Percentiles rank a stretch among this genome's conserved stretches.
Conservation (phyloP, 2,329 filamentous ascomycete genomes). For the Colletotrichum coccodes region DNA sequence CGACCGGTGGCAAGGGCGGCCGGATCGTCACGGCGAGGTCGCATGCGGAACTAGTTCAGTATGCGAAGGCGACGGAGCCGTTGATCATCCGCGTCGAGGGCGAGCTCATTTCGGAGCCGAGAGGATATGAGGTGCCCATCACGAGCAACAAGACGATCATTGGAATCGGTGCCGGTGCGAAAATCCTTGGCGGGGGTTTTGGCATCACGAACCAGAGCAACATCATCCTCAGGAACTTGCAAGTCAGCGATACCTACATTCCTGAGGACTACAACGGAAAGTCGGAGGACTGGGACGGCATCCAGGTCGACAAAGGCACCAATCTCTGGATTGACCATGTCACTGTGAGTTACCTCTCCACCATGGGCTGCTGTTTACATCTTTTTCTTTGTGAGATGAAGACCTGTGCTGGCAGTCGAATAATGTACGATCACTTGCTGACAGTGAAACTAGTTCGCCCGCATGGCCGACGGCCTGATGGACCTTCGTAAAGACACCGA, state of each 20-base stretch:
- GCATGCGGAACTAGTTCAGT: neutral
- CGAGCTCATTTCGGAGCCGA: slow-evolving; percentile 40
- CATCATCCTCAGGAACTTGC: slow-evolving; percentile 63
- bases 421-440: neutral
- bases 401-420: neutral
- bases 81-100: slow-evolving; percentile 53
- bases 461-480: slow-evolving; percentile 64
- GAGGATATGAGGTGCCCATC: slow-evolving; percentile 51
- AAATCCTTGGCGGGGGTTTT: slow-evolving; percentile 50
- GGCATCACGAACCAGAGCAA: slow-evolving; percentile 57
- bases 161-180: slow-evolving; percentile 53
- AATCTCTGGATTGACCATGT: slow-evolving; percentile 66
- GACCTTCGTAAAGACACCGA: slow-evolving; percentile 68
- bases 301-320: neutral
- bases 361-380: neutral
- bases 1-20: slow-evolving; percentile 33
- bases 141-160: slow-evolving; percentile 60
- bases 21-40: slow-evolving; percentile 28
- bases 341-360: slow-evolving; percentile 42
- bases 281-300: neutral
- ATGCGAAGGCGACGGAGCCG: neutral
- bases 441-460: slow-evolving; percentile 53
- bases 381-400: neutral
- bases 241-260: slow-evolving; percentile 56
- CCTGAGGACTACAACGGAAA: neutral